These are phyloP conservation scores for Steccherinum ochraceum DNA, from an alignment of 768 basidiomycete species.

Conservation along the genomic window DNA sequence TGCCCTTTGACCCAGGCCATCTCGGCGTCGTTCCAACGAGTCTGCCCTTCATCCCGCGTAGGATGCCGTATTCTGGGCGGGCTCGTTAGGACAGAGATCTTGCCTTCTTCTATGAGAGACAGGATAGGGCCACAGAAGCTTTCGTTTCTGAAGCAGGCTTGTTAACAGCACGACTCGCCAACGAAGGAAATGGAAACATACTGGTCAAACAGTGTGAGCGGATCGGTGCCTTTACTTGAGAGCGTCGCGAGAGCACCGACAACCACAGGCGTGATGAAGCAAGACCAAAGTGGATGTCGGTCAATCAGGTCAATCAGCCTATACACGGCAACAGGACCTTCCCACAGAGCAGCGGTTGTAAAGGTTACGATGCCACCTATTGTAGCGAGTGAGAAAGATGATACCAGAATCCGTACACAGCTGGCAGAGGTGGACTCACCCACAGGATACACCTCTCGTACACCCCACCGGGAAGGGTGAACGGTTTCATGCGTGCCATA, in stretches of 20 bases:
- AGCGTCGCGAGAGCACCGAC: constrained; percentile 49
- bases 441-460: constrained; percentile 60
- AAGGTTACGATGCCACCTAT: constrained; percentile 73
- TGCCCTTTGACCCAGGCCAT: constrained; percentile 36
- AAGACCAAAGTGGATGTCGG: constrained; percentile 62
- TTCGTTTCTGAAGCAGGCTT: constrained; percentile 31
- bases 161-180: no score
- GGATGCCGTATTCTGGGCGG: constrained; percentile 32
- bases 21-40: constrained; percentile 5
- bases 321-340: constrained; percentile 43
- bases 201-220: constrained; percentile 34
- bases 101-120: constrained; percentile 50
- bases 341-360: constrained; percentile 51
- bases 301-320: constrained; percentile 44
- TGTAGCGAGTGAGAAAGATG: no score
- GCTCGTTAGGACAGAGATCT: constrained; percentile 44
- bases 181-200: constrained; percentile 21
- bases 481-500: constrained; percentile 61
- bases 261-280: constrained; percentile 59
- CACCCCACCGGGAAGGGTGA: constrained; percentile 47
- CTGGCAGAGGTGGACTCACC: constrained; percentile 38
- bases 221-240: constrained; percentile 31
- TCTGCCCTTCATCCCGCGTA: not conserved
- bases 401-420: not conserved
- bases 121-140: constrained; percentile 35